Evolutionary conservation across 345 rosid species (phyloP), one percentile per base, ranked within the genome.

Genomic region (Salix exigua): DNA sequence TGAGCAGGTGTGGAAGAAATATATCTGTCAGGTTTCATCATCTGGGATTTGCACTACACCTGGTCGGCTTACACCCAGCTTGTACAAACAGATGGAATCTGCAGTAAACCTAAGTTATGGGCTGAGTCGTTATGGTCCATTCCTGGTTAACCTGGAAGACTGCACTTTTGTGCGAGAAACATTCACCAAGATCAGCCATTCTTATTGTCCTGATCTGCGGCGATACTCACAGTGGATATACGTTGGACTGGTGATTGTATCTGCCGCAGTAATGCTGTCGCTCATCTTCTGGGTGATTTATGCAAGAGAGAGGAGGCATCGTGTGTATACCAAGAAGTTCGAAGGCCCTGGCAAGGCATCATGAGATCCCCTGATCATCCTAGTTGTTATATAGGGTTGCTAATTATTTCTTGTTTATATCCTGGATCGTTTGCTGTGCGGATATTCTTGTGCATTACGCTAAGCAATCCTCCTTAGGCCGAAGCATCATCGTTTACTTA

Each of bases 251-350:
- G 89, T 96, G 26, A 26, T 91, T 64, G 97, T 92, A 14, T 91
- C 99, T 8, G 87, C 86, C 7, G 93, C 94, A 5, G 98, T 93
- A 42, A 93, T 96, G 99, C 83, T 91, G 37, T 96, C 98, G 21
- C 71, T 96, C 75, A 88, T 96, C 80, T 93, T 96, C 86, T 96
- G 98, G 98, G 91, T 96, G 40, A 81, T 96, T 25, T 94, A 96
- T 25, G 90, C 98, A 5, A 76, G 97, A 50, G 97, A 96, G 85
- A 83, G 97, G 42, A 80, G 93, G 77, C 98, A 96, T 75, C 92
- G 98, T 3, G 91, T 87, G 11, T 90, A 92, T 82, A 87, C 97
- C 1, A 93, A 88, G 83, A 85, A 85, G 75, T 82, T 82, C 33
- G 83, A 73, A 70, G 81, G 78, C 18, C 79, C 66, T 18, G 81